A percentile compares a stretch with the other conserved stretches of the same genome.
phyloP scores from a whole-genome alignment of 2,329 filamentous ascomycete genomes.

The Tolypocladium paradoxum region DNA sequence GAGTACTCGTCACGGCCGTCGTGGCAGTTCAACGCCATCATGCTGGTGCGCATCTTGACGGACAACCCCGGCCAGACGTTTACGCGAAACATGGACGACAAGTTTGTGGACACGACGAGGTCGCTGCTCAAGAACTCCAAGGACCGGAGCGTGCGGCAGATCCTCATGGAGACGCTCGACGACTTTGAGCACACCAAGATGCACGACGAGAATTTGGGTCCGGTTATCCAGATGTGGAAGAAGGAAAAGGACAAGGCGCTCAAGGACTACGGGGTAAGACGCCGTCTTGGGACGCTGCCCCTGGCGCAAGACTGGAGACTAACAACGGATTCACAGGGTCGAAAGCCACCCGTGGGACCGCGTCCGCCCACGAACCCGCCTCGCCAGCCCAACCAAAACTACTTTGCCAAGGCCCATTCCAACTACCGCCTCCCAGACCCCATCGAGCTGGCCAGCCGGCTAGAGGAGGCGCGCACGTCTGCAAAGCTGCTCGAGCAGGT shows the following conservation, averaged over 20 bases:
- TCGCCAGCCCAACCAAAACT: conserved; percentile 34
- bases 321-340: conserved; percentile 9
- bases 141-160: conserved; percentile 71
- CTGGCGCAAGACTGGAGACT: conserved; percentile 1
- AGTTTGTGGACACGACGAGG: conserved; percentile 69
- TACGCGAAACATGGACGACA: conserved; percentile 79
- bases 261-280: conserved; percentile 38
- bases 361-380: conserved; percentile 6
- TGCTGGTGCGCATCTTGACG: conserved; percentile 83
- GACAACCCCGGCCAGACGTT: conserved; percentile 89
- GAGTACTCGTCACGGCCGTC: conserved; percentile 56
- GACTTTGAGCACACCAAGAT: conserved; percentile 61
- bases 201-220: conserved; percentile 61
- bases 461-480: conserved; percentile 85
- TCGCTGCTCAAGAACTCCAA: conserved; percentile 59
- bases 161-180: conserved; percentile 79
- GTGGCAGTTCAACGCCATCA: conserved; percentile 90
- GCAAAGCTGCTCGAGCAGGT: conserved; percentile 89
- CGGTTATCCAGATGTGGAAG: conserved; percentile 77
- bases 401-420: conserved; percentile 42
- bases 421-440: conserved; percentile 51
- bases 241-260: conserved; percentile 66
- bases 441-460: conserved; percentile 66
- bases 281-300: background rate
- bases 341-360: conserved; percentile 8